Base-by-base conservation (phyloP, 176 grass and related monocot genomes). In the Thalia dealbata region DNA sequence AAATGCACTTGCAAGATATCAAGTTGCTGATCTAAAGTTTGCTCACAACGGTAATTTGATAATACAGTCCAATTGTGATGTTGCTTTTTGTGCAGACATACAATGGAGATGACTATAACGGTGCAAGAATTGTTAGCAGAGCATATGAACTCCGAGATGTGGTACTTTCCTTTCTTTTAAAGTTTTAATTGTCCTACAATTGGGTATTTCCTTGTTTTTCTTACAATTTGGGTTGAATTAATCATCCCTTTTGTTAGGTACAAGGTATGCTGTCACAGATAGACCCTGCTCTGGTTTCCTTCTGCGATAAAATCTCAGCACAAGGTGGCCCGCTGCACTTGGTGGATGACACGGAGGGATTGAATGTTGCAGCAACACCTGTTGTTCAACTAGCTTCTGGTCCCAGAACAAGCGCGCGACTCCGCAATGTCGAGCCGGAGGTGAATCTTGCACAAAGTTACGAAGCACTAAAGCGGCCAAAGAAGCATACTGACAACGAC, bases 191-290 rank as follows among this genome's bases (percentile, higher is more conserved):
- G 70, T 50, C 8, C 7, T 25, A 11, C 2, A 41, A 44, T 61
- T 18, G 25, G 52, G 42, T 38, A 19, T 54, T 14, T 66, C 43
- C 41, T 10, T 59, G 6, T 56, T 48, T 21, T 50, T 52, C 19
- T 71, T 70, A 58, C 32, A n/a, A n/a, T 13, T n/a, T 70, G 67
- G 71, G 18, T 11, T 44, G 6, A 30, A 21, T 66, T 77, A 61
- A 61, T 56, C 52, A 26, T 56, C 29, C 14, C 15, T 15, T 73
- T 29, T 72, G 75, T 76, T 72, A 99, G 95, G 95, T 91, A 63
- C 81, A 89, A 85, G 88, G 90, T 62, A 99, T 99, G 95, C 80
- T 99, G 78, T 91, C 95, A 62, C 95, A 99, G 73, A 99, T 99
- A 81, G 95, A 99, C 72, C 95, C 95, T 73, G 79, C 87, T 75